These are phyloP conservation scores for Peronospora tabacina DNA, from an alignment of 352 stramenopile genomes.

Conservation along the genomic window DNA sequence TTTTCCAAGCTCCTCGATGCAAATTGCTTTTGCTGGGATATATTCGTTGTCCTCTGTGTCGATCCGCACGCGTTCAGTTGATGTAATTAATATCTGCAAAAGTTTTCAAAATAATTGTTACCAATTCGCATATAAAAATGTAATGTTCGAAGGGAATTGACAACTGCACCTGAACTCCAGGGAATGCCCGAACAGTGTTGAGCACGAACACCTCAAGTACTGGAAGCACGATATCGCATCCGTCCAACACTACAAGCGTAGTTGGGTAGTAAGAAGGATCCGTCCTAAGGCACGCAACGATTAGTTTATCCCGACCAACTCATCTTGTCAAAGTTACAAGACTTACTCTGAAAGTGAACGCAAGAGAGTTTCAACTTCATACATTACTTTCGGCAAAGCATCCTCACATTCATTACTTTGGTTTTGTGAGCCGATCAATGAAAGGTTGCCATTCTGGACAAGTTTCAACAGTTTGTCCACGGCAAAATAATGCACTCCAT, in stretches of 20 bases:
- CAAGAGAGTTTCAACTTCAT: slow-evolving; percentile 26
- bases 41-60: slow-evolving; percentile 6
- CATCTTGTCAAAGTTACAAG: background rate
- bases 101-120: slow-evolving; percentile 1
- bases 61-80: slow-evolving; percentile 25
- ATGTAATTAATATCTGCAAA: slow-evolving; percentile 33
- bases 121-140: background rate
- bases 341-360: slow-evolving; percentile 34
- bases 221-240: slow-evolving; percentile 42
- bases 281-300: slow-evolving; percentile 9
- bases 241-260: slow-evolving; percentile 49
- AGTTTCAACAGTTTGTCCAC: slow-evolving; percentile 35
- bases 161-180: slow-evolving; percentile 35
- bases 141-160: background rate
- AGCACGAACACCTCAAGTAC: slow-evolving; percentile 41
- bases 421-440: slow-evolving; percentile 4
- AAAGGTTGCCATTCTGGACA: slow-evolving; percentile 15
- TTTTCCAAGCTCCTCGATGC: slow-evolving; percentile 33
- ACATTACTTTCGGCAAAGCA: slow-evolving; percentile 23
- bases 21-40: slow-evolving; percentile 22
- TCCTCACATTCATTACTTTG: slow-evolving; percentile 21
- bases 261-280: slow-evolving; percentile 17
- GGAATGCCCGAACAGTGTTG: slow-evolving; percentile 31
- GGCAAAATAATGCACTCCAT: slow-evolving; percentile 51
- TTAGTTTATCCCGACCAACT: slow-evolving; percentile 6